These are phyloP conservation scores for Trametes cubensis DNA, from an alignment of 768 basidiomycete species.

Conservation along the genomic window DNA sequence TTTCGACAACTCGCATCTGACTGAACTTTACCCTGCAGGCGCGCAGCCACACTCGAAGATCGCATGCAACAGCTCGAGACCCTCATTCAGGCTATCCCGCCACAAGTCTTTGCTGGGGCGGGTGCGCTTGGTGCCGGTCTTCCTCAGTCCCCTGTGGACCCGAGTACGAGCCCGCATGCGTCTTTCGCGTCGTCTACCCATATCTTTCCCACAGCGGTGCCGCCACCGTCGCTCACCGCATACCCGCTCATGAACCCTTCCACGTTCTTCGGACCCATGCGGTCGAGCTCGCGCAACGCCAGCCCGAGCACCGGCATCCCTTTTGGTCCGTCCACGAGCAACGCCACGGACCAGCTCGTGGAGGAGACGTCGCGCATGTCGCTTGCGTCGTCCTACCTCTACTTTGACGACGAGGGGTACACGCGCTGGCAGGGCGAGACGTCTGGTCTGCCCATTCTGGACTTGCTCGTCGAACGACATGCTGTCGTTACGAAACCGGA, in stretches of 20 bases:
- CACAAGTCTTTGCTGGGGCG: constrained; percentile 69
- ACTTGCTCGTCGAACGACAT: constrained; percentile 78
- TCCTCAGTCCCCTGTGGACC: constrained; percentile 36
- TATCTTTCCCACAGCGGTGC: constrained; percentile 57
- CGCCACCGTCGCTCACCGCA: constrained; percentile 76
- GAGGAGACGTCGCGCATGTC: constrained; percentile 68
- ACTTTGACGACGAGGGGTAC: constrained; percentile 86
- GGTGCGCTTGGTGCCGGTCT: constrained; percentile 38
- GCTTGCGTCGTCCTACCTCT: constrained; percentile 77
- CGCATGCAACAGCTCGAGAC: constrained; percentile 88
- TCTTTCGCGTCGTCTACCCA: constrained; percentile 46
- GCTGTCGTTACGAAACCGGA: constrained; percentile 42
- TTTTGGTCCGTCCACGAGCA: constrained; percentile 10
- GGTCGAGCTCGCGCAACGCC: constrained; percentile 48
- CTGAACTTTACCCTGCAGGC: constrained; percentile 42
- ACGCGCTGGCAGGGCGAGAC: constrained; percentile 93
- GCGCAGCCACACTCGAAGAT: constrained; percentile 83
- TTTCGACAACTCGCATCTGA: constrained; percentile 1
- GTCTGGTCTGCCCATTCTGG: constrained; percentile 86
- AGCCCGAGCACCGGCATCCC: constrained; percentile 41
- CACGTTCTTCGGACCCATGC: constrained; percentile 64
- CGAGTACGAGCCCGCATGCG: constrained; percentile 36
- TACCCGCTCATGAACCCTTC: constrained; percentile 83
- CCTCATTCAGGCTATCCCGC: constrained; percentile 81
- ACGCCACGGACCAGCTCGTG: constrained; percentile 48